phyloP scores from a whole-genome alignment of 345 rosid species.

The Populus euphratica region DNA sequence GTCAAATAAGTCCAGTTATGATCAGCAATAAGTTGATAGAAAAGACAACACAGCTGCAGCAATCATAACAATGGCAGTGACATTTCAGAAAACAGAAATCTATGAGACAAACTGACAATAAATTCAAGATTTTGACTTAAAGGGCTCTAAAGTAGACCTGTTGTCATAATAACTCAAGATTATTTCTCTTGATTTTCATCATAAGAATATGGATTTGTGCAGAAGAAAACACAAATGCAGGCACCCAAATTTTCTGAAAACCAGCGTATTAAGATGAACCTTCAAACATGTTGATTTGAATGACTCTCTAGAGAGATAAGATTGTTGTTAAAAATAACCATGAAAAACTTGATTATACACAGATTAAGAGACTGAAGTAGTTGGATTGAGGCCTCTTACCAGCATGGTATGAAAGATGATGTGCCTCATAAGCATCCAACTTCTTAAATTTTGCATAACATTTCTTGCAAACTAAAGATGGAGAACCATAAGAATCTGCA shows the following conservation, averaged over 20 bases:
- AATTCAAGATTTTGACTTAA: not conserved
- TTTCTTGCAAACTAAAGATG: conserved; percentile 41
- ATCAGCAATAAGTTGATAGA: not conserved
- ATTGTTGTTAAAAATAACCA: not conserved
- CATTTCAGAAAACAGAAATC: not conserved
- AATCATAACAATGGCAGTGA: conserved; percentile 9
- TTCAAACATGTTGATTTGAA: no score
- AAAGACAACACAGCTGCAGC: conserved; percentile 11
- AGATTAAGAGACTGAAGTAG: not conserved
- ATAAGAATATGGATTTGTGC: no score
- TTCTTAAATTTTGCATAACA: conserved; percentile 43
- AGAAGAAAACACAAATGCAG: no score
- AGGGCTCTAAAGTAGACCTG: not conserved
- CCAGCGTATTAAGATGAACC: no score
- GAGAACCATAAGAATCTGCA: conserved; percentile 14
- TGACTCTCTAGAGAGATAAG: no score
- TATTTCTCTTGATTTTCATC: no score
- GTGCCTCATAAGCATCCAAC: conserved; percentile 47
- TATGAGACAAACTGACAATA: not conserved
- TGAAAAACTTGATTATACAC: not conserved
- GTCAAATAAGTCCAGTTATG: not conserved
- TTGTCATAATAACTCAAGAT: not conserved
- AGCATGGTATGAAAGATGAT: conserved; percentile 56
- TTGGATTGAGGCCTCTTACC: conserved; percentile 34
- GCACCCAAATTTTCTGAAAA: no score